phyloP scores from a whole-genome alignment of 2,329 filamentous ascomycete genomes.

The Fusarium keratoplasticum region DNA sequence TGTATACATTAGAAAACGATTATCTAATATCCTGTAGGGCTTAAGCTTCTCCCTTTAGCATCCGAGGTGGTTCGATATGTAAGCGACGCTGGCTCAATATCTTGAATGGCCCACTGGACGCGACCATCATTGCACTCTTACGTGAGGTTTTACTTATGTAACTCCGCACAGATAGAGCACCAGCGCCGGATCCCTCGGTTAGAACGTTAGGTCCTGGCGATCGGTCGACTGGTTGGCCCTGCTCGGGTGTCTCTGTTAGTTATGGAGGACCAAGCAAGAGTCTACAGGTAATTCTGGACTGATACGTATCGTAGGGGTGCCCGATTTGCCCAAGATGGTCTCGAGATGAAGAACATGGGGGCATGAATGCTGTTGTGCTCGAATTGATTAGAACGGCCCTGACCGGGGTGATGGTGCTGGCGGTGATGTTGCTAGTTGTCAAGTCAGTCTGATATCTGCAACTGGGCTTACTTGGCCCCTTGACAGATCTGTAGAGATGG shows the following conservation, averaged over 20 bases:
- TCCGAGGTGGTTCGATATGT: background rate
- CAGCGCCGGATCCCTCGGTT: background rate
- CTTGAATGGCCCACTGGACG: background rate
- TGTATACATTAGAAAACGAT: background rate
- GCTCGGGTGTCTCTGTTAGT: background rate
- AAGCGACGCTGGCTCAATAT: background rate
- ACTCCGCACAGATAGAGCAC: background rate
- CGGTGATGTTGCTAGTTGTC: background rate
- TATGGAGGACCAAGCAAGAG: background rate
- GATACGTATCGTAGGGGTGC: background rate
- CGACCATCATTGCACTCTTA: background rate
- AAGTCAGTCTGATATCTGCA: background rate
- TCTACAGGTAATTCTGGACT: background rate
- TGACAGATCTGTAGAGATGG: background rate
- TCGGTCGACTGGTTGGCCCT: background rate
- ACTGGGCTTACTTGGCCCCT: background rate
- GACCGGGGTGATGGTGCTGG: background rate
- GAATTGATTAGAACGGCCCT: background rate
- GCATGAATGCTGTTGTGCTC: background rate
- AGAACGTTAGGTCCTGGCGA: background rate
- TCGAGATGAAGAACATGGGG: background rate
- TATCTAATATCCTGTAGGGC: background rate
- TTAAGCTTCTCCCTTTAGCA: background rate
- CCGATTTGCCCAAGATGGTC: background rate
- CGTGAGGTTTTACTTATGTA: background rate